A percentile compares a stretch with the other conserved stretches of the same genome.
These are phyloP conservation scores for Phyllostachys edulis DNA, from an alignment of 176 grass and related monocot genomes.

Conservation along the genomic window DNA sequence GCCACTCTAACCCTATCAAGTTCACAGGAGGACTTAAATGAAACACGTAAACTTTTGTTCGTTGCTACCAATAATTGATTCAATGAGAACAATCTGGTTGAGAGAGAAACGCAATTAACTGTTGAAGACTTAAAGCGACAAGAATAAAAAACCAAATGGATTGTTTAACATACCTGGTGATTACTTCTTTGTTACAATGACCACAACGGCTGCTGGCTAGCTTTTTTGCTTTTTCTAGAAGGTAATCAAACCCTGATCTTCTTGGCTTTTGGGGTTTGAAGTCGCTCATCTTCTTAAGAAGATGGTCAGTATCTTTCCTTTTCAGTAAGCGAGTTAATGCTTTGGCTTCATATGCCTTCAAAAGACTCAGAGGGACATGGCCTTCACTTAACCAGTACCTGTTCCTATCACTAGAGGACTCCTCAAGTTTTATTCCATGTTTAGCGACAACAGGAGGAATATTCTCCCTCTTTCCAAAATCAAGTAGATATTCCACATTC, in stretches of 20 bases:
- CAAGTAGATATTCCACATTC: slow-evolving; percentile 81
- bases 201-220: slow-evolving; percentile 58
- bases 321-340: slow-evolving; percentile 67
- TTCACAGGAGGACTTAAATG: not conserved
- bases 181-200: slow-evolving; percentile 67
- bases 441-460: slow-evolving; percentile 85
- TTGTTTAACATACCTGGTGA: slow-evolving; percentile 53
- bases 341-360: slow-evolving; percentile 89
- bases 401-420: slow-evolving; percentile 75
- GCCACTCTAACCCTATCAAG: not conserved
- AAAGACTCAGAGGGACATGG: slow-evolving; percentile 72
- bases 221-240: slow-evolving; percentile 72
- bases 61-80: not conserved
- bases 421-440: slow-evolving; percentile 74
- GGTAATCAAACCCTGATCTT: slow-evolving; percentile 55
- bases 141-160: not conserved
- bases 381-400: slow-evolving; percentile 94
- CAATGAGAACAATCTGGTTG: not conserved
- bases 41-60: not conserved
- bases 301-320: slow-evolving; percentile 58
- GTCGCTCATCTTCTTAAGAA: slow-evolving; percentile 40
- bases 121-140: not conserved
- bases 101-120: not conserved
- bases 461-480: slow-evolving; percentile 90
- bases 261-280: slow-evolving; percentile 39